Evolutionary conservation across 176 grass and related monocot genomes (phyloP).

Genomic region (Musa beccarii): DNA sequence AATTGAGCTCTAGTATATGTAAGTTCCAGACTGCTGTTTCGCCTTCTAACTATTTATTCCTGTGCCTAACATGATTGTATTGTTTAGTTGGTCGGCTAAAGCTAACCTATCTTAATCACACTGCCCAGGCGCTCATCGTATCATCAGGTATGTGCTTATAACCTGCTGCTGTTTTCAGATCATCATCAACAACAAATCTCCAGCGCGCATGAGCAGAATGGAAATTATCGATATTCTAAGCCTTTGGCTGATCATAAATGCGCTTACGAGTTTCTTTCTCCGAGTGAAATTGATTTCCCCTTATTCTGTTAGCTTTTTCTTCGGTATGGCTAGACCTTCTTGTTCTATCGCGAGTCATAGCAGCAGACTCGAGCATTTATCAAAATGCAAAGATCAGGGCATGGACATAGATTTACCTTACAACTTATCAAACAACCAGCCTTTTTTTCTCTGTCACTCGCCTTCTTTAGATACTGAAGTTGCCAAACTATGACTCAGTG

Average conservation of each 20-base stretch:
- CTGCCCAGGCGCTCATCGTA: conserved; percentile 84
- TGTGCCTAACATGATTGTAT: conserved; percentile 20
- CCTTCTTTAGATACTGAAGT: too few species aligned
- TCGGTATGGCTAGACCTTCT: neutral
- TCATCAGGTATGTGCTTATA: conserved; percentile 50
- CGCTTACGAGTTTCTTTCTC: too few species aligned
- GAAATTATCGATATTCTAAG: neutral
- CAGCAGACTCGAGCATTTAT: conserved; percentile 56
- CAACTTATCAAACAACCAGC: too few species aligned
- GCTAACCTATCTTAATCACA: conserved; percentile 62
- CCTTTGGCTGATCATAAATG: neutral
- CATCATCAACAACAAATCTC: conserved; percentile 1
- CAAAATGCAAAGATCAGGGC: conserved; percentile 27
- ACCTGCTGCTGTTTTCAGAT: neutral
- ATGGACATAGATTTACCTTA: too few species aligned
- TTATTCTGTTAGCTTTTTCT: neutral
- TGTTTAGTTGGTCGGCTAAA: conserved; percentile 62
- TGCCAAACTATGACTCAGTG: too few species aligned
- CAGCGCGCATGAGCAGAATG: neutral
- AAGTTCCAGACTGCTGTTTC: neutral
- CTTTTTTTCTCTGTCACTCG: too few species aligned
- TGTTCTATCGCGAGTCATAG: conserved; percentile 62
- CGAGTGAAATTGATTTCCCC: neutral
- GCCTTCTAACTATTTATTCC: conserved; percentile 9
- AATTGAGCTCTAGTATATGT: too few species aligned